Conservation (phyloP, 805 yeast species). For the Pachysolen tannophilus region DNA sequence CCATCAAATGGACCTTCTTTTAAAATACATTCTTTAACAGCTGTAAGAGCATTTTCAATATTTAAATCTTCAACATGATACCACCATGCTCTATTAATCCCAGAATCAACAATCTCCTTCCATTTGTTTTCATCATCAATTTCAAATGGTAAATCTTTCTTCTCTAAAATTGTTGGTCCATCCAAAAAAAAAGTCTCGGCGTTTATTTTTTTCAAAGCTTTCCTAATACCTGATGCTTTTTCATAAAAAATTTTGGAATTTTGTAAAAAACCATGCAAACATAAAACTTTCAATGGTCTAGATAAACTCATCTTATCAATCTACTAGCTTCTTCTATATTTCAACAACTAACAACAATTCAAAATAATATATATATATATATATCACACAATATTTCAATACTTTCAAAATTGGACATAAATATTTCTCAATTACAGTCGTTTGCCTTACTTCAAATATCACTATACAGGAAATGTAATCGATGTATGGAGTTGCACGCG, state of each 20-base stretch:
- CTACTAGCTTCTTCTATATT: too few species aligned
- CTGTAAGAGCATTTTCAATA: slow-evolving; percentile 35
- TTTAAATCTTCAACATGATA: slow-evolving; percentile 43
- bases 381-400: too few species aligned
- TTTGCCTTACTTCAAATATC: too few species aligned
- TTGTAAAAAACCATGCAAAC: slow-evolving; percentile 76
- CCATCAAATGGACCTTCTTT: slow-evolving; percentile 72
- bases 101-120: slow-evolving; percentile 32
- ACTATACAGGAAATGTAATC: too few species aligned
- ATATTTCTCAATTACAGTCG: too few species aligned
- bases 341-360: too few species aligned
- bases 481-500: too few species aligned
- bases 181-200: slow-evolving; percentile 60
- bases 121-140: slow-evolving; percentile 43
- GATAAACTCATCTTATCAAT: too few species aligned
- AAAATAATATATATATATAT: too few species aligned
- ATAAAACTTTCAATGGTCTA: slow-evolving; percentile 39
- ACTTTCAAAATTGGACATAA: too few species aligned
- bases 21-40: slow-evolving; percentile 41
- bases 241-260: slow-evolving; percentile 67
- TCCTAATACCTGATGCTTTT: slow-evolving; percentile 73
- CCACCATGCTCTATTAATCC: slow-evolving; percentile 60
- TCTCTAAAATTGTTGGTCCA: slow-evolving; percentile 53
- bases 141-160: slow-evolving; percentile 58
- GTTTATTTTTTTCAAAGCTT: slow-evolving; percentile 47